Evolutionary conservation across 345 rosid species (phyloP), one percentile per base, ranked within the genome.

Genomic region (Tarenaya hassleriana): DNA sequence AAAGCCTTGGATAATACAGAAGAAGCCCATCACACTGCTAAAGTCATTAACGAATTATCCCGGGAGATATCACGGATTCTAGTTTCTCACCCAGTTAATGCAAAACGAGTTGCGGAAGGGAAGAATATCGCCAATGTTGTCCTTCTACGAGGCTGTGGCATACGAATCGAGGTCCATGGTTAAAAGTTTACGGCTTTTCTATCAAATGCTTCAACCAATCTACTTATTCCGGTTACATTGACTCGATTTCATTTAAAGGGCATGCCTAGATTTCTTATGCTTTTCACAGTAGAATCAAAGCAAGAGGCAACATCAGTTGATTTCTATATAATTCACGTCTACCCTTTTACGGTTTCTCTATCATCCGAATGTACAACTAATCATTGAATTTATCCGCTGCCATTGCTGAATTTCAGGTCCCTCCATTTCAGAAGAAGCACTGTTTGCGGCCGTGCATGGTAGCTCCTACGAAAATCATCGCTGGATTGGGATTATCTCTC

Each of bases 371-470:
- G 5, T 5, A 2, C 14, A 2, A n/a, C 0, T 46, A 16, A 40
- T 46, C 18, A 8, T 12, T 52, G 3, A 7, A 52, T 8, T 7
- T 42, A 20, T 27, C 39, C 44, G 46, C 35, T 20, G 24, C 0
- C 32, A 0, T 24, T 51, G n/a, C 51, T 37, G n/a, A 7, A 16
- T 51, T 69, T 11, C 62, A 90, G 95, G 94, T 82, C 60, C 90
- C 89, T 34, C 70, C 77, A 47, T 91, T 91, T 56, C 76, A 67
- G 52, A 61, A 75, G 64, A 84, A 81, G 67, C 98, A 88, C 11
- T 86, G 95, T 6, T 66, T 92, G 62, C 69, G 80, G 83, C 87
- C 98, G 3, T 92, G 98, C 76, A 87, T 91, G 98, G 96, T 91
- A 56, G 95, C 96, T 62, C 98, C 98, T 31, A 92, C 98, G 27